Evolutionary conservation across 2,329 filamentous ascomycete genomes (phyloP).

Genomic region (Cylindrodendrum hubeiense): DNA sequence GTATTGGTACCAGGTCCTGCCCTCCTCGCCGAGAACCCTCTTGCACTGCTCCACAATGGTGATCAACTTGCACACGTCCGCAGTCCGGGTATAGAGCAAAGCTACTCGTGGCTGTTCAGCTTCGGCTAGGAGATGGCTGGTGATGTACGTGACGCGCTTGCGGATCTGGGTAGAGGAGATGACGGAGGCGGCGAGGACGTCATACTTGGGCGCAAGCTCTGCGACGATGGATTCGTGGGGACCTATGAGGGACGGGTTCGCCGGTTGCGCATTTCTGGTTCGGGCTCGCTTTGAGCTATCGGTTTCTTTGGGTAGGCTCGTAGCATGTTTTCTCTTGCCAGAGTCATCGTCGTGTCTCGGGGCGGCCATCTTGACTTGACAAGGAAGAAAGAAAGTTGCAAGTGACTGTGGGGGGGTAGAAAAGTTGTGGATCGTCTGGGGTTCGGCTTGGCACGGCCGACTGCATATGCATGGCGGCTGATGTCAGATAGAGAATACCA

Average conservation of each 20-base stretch:
- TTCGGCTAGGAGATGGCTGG: constrained; percentile 57
- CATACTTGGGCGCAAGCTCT: constrained; percentile 60
- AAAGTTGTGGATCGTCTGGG: constrained; percentile 35
- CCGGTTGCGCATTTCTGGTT: constrained; percentile 16
- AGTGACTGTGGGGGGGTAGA: constrained; percentile 23
- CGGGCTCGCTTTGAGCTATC: constrained; percentile 28
- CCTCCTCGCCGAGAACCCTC: constrained; percentile 62
- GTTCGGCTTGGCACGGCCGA: constrained; percentile 33
- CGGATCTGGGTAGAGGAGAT: constrained; percentile 72
- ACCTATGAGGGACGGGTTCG: constrained; percentile 42
- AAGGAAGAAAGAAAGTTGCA: neutral
- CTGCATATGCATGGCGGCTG: constrained; percentile 19
- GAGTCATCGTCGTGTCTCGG: constrained; percentile 18
- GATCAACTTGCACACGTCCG: constrained; percentile 73
- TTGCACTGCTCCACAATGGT: constrained; percentile 76
- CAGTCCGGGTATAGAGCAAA: constrained; percentile 64
- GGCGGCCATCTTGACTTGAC: constrained; percentile 32
- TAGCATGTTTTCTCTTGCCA: constrained; percentile 36
- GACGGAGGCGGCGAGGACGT: constrained; percentile 65
- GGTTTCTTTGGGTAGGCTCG: constrained; percentile 10
- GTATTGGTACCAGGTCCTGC: constrained; percentile 67
- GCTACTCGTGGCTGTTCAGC: constrained; percentile 49
- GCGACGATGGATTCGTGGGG: constrained; percentile 58
- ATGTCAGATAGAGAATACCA: neutral
- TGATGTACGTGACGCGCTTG: constrained; percentile 62